Conservation (phyloP, 352 stramenopile genomes). For the Saprolegnia parasitica region DNA sequence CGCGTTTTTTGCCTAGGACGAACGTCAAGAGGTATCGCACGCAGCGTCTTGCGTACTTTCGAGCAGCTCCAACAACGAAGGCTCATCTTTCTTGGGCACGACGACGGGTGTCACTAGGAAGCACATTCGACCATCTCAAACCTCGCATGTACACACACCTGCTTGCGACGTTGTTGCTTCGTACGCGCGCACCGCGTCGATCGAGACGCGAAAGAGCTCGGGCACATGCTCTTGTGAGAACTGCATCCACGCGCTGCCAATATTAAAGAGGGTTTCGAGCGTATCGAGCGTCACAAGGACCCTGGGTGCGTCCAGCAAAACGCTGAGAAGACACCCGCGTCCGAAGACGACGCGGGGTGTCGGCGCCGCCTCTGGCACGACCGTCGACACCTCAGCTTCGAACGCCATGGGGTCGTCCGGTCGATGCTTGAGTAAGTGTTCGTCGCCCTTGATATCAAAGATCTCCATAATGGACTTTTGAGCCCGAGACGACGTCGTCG, state of each 20-base stretch:
- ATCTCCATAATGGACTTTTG: slow-evolving; percentile 27
- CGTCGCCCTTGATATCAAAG: slow-evolving; percentile 28
- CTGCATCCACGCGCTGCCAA: slow-evolving; percentile 56
- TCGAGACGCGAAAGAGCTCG: background rate
- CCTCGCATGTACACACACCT: background rate
- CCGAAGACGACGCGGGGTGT: background rate
- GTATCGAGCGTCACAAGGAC: slow-evolving; percentile 57
- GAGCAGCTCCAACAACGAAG: slow-evolving; percentile 1
- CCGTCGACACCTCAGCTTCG: background rate
- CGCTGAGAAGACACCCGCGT: slow-evolving; percentile 51
- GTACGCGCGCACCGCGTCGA: background rate
- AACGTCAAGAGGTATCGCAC: background rate
- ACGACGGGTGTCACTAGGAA: background rate
- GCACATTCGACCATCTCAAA: too few species aligned
- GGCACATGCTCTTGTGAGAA: slow-evolving; percentile 36
- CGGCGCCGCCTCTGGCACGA: background rate
- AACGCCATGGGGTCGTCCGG: background rate
- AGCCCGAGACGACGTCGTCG: background rate
- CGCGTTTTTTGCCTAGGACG: background rate
- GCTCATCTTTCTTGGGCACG: background rate
- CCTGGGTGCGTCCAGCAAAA: slow-evolving; percentile 51
- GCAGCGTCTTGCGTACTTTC: background rate
- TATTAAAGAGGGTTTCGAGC: slow-evolving; percentile 58
- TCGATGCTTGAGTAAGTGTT: slow-evolving; percentile 24
- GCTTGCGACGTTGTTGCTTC: background rate